Evolutionary conservation across 176 grass and related monocot genomes (phyloP).

Genomic region (Aegilops sharonensis): DNA sequence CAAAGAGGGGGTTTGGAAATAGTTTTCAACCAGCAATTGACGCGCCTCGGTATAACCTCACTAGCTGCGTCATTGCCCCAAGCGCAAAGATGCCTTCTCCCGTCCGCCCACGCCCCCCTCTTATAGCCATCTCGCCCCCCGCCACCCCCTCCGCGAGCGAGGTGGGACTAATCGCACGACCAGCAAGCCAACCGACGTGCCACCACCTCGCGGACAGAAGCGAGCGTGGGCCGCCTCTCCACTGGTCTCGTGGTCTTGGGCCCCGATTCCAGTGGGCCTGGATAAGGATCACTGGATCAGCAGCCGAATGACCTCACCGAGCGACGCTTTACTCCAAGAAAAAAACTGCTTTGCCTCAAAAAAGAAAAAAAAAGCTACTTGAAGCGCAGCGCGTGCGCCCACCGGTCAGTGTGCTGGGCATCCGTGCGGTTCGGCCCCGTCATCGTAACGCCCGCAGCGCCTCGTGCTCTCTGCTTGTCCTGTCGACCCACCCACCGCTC

Average conservation of each 20-base stretch:
- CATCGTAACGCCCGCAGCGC: constrained; percentile 4
- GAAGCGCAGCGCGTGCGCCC: too few relatives aligned
- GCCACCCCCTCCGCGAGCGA: neutral
- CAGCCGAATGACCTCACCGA: neutral
- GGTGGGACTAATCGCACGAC: constrained; percentile 21
- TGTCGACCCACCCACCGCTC: neutral
- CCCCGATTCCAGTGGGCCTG: neutral
- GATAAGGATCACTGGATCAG: neutral
- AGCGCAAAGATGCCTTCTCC: constrained; percentile 45
- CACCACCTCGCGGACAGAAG: neutral
- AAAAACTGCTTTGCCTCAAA: too few relatives aligned
- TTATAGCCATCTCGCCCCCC: neutral
- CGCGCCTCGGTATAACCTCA: constrained; percentile 73
- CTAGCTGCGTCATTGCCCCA: constrained; percentile 98
- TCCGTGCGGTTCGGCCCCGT: neutral
- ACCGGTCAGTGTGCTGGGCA: neutral
- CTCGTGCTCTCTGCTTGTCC: neutral
- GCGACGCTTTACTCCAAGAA: too few relatives aligned
- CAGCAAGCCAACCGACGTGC: neutral
- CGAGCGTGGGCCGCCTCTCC: neutral
- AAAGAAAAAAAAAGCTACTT: too few relatives aligned
- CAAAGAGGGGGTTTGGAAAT: constrained; percentile 83
- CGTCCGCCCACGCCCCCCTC: fast-evolving
- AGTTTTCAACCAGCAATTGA: constrained; percentile 99
- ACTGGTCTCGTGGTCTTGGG: neutral